Base-by-base conservation (phyloP, 176 grass and related monocot species). In the Tillandsia leiboldiana region DNA sequence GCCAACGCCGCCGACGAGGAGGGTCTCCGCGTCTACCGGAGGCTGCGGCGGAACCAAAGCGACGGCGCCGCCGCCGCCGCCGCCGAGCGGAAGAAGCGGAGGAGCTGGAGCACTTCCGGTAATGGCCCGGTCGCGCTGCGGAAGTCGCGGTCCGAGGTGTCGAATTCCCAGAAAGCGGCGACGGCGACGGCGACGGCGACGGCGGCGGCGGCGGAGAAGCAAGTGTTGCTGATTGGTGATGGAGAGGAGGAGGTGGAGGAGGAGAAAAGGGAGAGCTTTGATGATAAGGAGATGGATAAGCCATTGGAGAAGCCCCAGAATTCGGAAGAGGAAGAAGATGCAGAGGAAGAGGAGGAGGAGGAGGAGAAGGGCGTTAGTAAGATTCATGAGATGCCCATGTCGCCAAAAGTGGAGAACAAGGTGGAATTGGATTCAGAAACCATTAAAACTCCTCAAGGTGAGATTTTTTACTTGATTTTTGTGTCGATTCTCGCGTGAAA, bases 41-140 rank as follows among this genome's bases (percentile, higher is more conserved):
- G 87, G 67, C 78, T 90, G 69, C 81, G 84, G 50, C 79, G 84
- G 64, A 90, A 93, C 56, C 94, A 90, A 75, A 90, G 87, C 72
- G 87, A 88, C 5, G 68, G 65, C 15, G 52, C 12, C 64, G 62
- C 23, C 0, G 42, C 75, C 15, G 52, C 12, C 64, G 62, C 23
- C 0, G 42, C 75, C 0, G 82, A 71, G 17, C 73, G 89, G 14
- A 93, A 90, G 87, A 97, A 90, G 82, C 63, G 89, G 33, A 72
- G 80, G 33, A 99, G 54, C 70, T 93, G 90, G 83, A 80, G 80
- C 65, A 78, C 87, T 11, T 79, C 84, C 3, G 63, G 48, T 10
- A 68, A 7, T 7, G 58, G 51, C 53, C 65, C 74, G 11, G 69
- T 77, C 59, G 76, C 85, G 61, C 83, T 99, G 56, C 73, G 80